phyloP scores from a whole-genome alignment of 1,284 basidiomycete genomes.

The Chiua sp. region DNA sequence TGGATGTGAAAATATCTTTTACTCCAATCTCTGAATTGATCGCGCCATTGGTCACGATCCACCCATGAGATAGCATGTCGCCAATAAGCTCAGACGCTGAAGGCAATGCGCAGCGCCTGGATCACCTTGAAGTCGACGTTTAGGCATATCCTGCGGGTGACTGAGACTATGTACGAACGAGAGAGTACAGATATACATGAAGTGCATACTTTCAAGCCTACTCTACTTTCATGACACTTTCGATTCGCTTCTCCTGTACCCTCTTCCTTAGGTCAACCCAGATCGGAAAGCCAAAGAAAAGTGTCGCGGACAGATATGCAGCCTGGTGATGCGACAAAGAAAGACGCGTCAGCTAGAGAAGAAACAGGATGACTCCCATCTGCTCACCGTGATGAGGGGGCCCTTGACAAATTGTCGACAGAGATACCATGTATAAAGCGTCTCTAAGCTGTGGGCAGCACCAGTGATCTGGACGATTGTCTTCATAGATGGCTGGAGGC shows the following conservation, averaged over 20 bases:
- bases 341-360: conserved; percentile 3
- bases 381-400: conserved; percentile 56
- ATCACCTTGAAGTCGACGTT: too few species aligned
- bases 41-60: too few species aligned
- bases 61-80: too few species aligned
- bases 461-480: conserved; percentile 15
- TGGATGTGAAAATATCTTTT: too few species aligned
- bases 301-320: conserved; percentile 50
- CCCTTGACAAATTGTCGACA: conserved; percentile 63
- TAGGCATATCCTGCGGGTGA: too few species aligned
- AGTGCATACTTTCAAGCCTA: conserved; percentile 20
- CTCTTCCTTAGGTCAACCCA: conserved; percentile 56
- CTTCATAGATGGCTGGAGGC: conserved; percentile 20
- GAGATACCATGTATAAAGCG: conserved; percentile 56
- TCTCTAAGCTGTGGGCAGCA: conserved; percentile 54
- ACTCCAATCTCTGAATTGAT: too few species aligned
- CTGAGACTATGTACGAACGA: too few species aligned
- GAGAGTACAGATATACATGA: neutral
- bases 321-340: conserved; percentile 39
- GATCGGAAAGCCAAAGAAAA: conserved; percentile 26
- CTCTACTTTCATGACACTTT: conserved; percentile 74
- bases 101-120: too few species aligned
- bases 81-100: too few species aligned
- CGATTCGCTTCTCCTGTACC: conserved; percentile 69
- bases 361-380: neutral